Conservation (phyloP, 306 rosid genomes). For the Gynostemma pentaphyllum region DNA sequence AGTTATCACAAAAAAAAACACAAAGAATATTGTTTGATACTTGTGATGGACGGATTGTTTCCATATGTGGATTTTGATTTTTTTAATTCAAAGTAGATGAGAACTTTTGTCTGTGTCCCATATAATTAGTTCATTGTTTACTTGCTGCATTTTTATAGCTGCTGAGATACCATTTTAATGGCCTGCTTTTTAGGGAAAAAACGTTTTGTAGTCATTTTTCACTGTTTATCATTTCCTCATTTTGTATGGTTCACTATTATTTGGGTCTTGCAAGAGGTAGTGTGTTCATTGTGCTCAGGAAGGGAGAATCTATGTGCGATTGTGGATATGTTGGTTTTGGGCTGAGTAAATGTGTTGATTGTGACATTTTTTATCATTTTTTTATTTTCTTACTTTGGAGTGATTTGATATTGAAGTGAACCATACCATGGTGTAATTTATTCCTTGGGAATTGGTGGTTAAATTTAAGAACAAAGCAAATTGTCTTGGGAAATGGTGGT, state of each 20-base stretch:
- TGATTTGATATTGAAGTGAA: not conserved
- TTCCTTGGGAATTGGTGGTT: too few species aligned
- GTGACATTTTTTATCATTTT: not conserved
- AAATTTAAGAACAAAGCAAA: too few species aligned
- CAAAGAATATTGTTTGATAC: not conserved
- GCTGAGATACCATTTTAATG: not conserved
- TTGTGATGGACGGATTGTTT: not conserved
- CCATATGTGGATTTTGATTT: too few species aligned
- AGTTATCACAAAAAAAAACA: not conserved
- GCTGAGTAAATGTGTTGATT: not conserved
- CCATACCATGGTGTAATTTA: too few species aligned
- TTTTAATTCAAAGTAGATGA: not conserved
- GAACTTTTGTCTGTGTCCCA: not conserved
- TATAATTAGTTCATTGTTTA: not conserved
- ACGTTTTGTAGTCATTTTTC: not conserved
- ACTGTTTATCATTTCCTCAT: not conserved
- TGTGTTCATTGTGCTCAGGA: not conserved
- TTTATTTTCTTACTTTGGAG: not conserved
- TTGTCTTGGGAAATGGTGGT: too few species aligned
- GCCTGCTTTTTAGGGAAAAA: not conserved
- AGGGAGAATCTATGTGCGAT: not conserved
- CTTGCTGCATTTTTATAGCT: not conserved
- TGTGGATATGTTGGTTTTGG: not conserved
- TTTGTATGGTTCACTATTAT: not conserved
- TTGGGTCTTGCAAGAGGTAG: not conserved